These are phyloP conservation scores for Phragmites australis DNA, from an alignment of 176 grass and related monocot genomes.

Conservation along the genomic window DNA sequence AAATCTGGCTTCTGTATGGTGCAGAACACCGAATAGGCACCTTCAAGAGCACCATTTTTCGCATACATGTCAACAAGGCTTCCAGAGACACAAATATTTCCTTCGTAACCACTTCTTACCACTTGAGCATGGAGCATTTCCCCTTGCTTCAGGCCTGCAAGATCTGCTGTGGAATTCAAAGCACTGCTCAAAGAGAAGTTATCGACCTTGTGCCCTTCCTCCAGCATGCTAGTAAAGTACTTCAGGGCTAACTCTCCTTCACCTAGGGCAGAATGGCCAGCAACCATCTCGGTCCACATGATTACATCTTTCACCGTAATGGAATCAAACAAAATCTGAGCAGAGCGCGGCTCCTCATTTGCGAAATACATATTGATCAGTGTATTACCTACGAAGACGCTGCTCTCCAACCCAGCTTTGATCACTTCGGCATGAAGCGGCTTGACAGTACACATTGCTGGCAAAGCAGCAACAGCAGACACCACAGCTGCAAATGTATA, in stretches of 20 bases:
- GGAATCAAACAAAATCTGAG: constrained; percentile 62
- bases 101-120: constrained; percentile 63
- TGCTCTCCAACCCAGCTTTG: constrained; percentile 58
- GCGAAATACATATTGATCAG: constrained; percentile 94
- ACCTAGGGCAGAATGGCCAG: constrained; percentile 63
- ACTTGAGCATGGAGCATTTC: constrained; percentile 79
- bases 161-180: constrained; percentile 61
- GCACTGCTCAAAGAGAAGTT: constrained; percentile 89
- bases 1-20: constrained; percentile 61
- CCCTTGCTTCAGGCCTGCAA: constrained; percentile 72
- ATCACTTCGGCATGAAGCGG: constrained; percentile 68
- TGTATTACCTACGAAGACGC: constrained; percentile 71
- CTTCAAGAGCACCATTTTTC: constrained; percentile 64
- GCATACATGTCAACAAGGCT: constrained; percentile 89
- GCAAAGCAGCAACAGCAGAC: constrained; percentile 62
- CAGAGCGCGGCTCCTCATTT: constrained; percentile 51
- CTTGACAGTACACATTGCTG: constrained; percentile 57
- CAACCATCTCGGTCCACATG: constrained; percentile 98
- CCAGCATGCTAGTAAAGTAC: constrained; percentile 70
- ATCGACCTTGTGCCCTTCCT: constrained; percentile 70
- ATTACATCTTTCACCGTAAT: constrained; percentile 67
- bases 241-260: constrained; percentile 72
- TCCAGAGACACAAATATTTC: constrained; percentile 72
- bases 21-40: constrained; percentile 56
- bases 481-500: constrained; percentile 75